Base-by-base conservation (phyloP, 768 basidiomycete genomes). In the Russula earlei region DNA sequence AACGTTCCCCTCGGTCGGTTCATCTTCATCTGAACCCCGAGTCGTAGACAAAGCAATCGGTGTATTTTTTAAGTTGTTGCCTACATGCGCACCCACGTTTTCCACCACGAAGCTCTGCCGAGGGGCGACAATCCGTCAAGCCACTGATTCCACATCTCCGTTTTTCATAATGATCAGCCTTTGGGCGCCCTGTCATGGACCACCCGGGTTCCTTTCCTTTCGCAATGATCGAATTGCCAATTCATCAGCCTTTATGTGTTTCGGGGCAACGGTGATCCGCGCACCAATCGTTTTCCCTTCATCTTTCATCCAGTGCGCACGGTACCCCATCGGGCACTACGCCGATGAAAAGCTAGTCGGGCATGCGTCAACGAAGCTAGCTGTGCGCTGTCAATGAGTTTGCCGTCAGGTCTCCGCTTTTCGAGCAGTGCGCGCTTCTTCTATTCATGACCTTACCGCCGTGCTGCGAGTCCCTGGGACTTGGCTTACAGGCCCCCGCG, bases 141-240 rank as follows among this genome's bases (percentile, higher is more conserved):
- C 19, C 42, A 29, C 41, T 34, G 37, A 17, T 31, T 10, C 29
- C 40, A 5, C 24, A 55, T 34, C 17, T 47, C 40, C 38, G 44
- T 24, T 17, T 34, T 51, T 46, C 44, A 5, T 7, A 41, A 22
- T 46, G 44, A 56, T 38, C 36, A 44, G 24, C 44, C 38, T 46
- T 25, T 27, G 41, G 6, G 44, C 33, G 45, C 44, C 43, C 29
- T 31, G 27, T 38, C 34, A 31, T 56, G 37, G 11, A n/a, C 31
- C 19, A n/a, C n/a, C n/a, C n/a, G n/a, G n/a, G n/a, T n/a, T n/a
- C n/a, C n/a, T n/a, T n/a, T n/a, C n/a, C n/a, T n/a, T n/a, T n/a
- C n/a, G n/a, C n/a, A n/a, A n/a, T n/a, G n/a, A n/a, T n/a, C 29
- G 17, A 52, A 52, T 57, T 46, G n/a, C 25, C 33, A 46, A 42